Evolutionary conservation across 2,329 filamentous ascomycete species (phyloP), one percentile per base, ranked within the genome.

Genomic region (Penicillium sp.): DNA sequence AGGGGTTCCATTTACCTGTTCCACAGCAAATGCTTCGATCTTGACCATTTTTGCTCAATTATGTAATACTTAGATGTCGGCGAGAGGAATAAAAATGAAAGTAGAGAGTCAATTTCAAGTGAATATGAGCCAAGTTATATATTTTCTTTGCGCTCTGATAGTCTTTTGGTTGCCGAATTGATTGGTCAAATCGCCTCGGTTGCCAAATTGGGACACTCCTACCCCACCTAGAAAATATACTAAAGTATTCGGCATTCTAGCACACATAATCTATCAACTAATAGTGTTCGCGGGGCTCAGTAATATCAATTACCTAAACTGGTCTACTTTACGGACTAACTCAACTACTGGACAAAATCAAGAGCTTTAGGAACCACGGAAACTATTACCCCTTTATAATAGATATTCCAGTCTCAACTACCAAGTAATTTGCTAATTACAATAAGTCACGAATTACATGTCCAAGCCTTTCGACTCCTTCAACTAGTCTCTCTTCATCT

Each of bases 21-120:
- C 61, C 13, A 62, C 61, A 12, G 54, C 59, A 26, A 63, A 63
- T 20, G 41, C 51, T 7, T 46, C 40, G 21, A 63, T 59, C 45
- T 54, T 46, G 12, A 62, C 59, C 61, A 63, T 63, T 47, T 27
- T 42, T 8, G 5, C 17, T 27, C 12, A 15, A 29, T 27, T 26
- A 2, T 41, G 7, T 41, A 17, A 5, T 3, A 2, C 21, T 26
- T 21, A 10, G 13, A 13, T 34, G 7, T 4, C 23, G 20, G 8
- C n/a, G 13, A 21, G 8, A 36, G 15, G 18, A 37, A 20, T 20
- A 26, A 10, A 17, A 13, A 21, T 6, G 23, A 17, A 13, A n/a
- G n/a, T n/a, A n/a, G 7, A 21, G 13, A 26, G 15, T 8, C 10
- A 21, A 24, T 40, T 15, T 15, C 7, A 13, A n/a, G 9, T 24